Conservation (phyloP, 495 filamentous ascomycete genomes). For the Astrocystis sublimbata region DNA sequence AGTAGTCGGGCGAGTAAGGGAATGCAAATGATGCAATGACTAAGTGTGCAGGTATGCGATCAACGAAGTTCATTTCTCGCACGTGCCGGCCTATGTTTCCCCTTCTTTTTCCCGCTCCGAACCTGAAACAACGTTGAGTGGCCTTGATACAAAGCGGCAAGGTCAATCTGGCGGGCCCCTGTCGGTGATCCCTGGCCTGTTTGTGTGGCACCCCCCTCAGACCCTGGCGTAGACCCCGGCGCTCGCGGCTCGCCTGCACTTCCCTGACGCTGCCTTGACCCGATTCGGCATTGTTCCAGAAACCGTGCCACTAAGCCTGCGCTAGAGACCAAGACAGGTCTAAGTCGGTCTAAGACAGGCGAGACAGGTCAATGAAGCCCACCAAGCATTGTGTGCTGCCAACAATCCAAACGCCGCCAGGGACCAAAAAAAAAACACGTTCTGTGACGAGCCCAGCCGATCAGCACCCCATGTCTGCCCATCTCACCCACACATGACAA, state of each 20-base stretch:
- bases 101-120: not conserved
- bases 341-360: not conserved
- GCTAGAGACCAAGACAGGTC: no score
- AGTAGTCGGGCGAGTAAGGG: not conserved
- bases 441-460: constrained; percentile 6
- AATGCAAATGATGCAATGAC: not conserved
- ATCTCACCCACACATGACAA: no score
- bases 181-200: no score
- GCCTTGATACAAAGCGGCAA: constrained; percentile 23
- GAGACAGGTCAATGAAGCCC: no score
- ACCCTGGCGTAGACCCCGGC: not conserved
- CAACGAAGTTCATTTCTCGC: not conserved
- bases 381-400: no score
- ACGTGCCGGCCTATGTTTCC: not conserved
- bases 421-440: constrained; percentile 1
- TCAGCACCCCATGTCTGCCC: not conserved
- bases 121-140: constrained; percentile 38
- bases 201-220: no score
- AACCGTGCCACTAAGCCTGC: constrained; percentile 8
- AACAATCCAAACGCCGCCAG: constrained; percentile 11
- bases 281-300: constrained; percentile 32
- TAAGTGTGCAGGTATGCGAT: no score
- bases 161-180: constrained; percentile 6
- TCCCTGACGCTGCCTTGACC: constrained; percentile 8
- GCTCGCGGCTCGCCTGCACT: constrained; percentile 12